Conservation (phyloP, 2,329 filamentous ascomycete species). For the Aquanectria penicillioides region DNA sequence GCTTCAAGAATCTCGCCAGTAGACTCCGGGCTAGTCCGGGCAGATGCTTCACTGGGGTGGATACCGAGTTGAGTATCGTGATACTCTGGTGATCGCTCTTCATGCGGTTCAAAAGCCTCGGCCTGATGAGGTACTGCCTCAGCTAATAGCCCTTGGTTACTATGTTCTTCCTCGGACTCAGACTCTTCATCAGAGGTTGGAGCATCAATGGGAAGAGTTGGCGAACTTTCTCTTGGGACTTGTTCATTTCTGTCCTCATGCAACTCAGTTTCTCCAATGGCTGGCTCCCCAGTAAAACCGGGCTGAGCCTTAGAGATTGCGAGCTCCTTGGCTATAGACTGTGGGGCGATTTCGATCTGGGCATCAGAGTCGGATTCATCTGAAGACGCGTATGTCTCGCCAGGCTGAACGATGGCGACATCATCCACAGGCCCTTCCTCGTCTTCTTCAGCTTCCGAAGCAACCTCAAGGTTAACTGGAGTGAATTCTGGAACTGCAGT, state of each 20-base stretch:
- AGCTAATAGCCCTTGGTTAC: not conserved
- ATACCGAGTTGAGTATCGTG: not conserved
- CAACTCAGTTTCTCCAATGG: not conserved
- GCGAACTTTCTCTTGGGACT: not conserved
- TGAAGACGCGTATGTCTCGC: not conserved
- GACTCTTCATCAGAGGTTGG: not conserved
- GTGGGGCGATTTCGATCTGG: not conserved
- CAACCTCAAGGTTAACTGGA: not conserved
- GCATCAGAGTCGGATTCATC: not conserved
- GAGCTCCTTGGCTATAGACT: not conserved
- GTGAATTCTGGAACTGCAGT: not conserved
- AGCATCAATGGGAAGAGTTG: not conserved
- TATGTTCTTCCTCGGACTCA: not conserved
- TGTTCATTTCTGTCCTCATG: not conserved
- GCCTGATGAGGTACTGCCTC: not conserved
- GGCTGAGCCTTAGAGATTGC: not conserved
- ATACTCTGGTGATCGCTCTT: not conserved
- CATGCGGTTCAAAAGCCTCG: not conserved
- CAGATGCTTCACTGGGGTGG: not conserved
- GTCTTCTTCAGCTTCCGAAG: not conserved
- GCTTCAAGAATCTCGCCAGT: not conserved
- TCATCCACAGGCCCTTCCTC: not conserved
- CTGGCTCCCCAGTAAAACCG: no score
- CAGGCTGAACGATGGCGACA: not conserved
- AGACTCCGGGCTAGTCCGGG: not conserved